phyloP scores from a whole-genome alignment of 176 grass and related monocot genomes.

The Musa schizocarpa region DNA sequence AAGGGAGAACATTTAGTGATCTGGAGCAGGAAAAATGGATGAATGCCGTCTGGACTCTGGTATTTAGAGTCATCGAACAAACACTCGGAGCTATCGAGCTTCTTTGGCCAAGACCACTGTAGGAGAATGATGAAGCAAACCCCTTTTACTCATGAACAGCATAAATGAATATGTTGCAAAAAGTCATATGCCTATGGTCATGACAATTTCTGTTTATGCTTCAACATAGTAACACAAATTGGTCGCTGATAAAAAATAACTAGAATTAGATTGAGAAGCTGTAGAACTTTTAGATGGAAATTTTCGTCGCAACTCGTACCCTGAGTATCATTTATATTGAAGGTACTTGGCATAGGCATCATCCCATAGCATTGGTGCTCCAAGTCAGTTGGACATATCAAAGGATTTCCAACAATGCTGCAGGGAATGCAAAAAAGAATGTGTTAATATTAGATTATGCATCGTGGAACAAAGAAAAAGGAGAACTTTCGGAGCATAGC shows the following conservation, averaged over 20 bases:
- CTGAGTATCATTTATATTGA: conserved; percentile 49
- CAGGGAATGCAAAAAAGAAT: conserved; percentile 21
- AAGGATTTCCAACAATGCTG: conserved; percentile 96
- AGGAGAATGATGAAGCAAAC: no score
- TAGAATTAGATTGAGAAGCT: not conserved
- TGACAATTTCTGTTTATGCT: not conserved
- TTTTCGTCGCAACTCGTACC: conserved; percentile 14
- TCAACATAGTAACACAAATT: not conserved
- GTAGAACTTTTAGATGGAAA: no score
- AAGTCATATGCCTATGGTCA: not conserved
- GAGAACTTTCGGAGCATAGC: not conserved
- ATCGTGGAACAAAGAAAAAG: not conserved
- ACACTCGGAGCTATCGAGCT: no score
- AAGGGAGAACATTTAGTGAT: no score
- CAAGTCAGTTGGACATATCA: conserved; percentile 48
- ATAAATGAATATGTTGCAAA: no score
- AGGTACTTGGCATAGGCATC: conserved; percentile 44
- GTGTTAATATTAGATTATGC: not conserved
- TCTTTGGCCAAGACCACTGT: no score
- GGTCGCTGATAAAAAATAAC: no score
- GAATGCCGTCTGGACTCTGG: no score
- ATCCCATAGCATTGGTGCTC: conserved; percentile 68
- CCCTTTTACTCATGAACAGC: no score
- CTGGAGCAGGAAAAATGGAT: no score
- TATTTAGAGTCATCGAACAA: no score